These are phyloP conservation scores for Arctium lappa DNA, from an alignment of 129 eudicot species.

Conservation along the genomic window DNA sequence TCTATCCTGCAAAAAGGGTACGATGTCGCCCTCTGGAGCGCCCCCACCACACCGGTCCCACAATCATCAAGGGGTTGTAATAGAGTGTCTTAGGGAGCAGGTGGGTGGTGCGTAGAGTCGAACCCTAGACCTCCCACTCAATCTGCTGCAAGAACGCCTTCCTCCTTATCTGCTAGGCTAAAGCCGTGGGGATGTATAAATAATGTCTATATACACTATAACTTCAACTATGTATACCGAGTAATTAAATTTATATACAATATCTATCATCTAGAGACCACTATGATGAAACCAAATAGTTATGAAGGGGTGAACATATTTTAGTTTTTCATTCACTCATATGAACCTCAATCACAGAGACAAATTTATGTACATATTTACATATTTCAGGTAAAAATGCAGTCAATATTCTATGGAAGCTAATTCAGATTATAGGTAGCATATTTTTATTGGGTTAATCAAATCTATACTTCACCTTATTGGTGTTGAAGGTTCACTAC, in stretches of 20 bases:
- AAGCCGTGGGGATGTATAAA: not conserved
- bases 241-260: not conserved
- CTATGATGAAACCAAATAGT: not conserved
- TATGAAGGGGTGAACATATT: not conserved
- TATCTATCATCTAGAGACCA: not conserved
- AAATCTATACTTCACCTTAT: not conserved
- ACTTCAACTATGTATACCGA: not conserved
- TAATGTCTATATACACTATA: too few relatives aligned
- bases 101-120: too few relatives aligned
- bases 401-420: not conserved
- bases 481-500: not conserved
- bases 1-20: not conserved
- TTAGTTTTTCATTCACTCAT: not conserved
- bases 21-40: too few relatives aligned
- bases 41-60: too few relatives aligned
- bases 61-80: too few relatives aligned
- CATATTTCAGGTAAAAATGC: not conserved
- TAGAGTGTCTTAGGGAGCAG: too few relatives aligned
- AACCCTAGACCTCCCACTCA: too few relatives aligned
- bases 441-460: not conserved
- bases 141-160: too few relatives aligned
- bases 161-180: not conserved
- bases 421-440: not conserved
- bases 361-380: not conserved
- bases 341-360: not conserved